phyloP scores from a whole-genome alignment of 768 basidiomycete species.

The Tephrocybe rancida region DNA sequence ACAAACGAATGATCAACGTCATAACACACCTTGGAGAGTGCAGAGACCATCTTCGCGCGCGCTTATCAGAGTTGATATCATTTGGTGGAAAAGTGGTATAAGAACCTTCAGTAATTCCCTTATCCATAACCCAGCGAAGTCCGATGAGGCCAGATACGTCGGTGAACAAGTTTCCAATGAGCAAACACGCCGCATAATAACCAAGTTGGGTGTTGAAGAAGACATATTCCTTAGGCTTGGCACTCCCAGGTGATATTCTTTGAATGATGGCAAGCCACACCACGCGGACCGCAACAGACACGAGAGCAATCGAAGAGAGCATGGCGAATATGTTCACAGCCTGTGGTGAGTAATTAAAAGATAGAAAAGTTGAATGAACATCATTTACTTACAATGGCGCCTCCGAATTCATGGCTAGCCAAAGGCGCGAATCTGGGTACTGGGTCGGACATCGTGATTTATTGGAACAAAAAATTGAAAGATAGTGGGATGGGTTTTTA shows the following conservation, averaged over 20 bases:
- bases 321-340: constrained; percentile 55
- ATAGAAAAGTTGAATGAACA: neutral
- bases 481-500: constrained; percentile 10
- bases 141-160: constrained; percentile 56
- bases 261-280: constrained; percentile 46
- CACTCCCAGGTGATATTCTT: constrained; percentile 24
- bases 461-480: constrained; percentile 3
- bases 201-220: constrained; percentile 78
- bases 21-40: constrained; percentile 55
- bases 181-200: constrained; percentile 64
- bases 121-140: constrained; percentile 47
- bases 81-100: constrained; percentile 13
- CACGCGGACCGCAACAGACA: constrained; percentile 49
- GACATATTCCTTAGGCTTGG: constrained; percentile 46
- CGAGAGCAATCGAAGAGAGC: constrained; percentile 54
- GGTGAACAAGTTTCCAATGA: constrained; percentile 59
- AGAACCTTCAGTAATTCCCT: constrained; percentile 51
- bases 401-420: constrained; percentile 32
- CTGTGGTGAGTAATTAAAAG: constrained; percentile 21
- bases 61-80: neutral
- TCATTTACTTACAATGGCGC: constrained; percentile 42
- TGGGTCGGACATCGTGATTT: constrained; percentile 16
- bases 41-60: constrained; percentile 46
- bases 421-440: constrained; percentile 33
- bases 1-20: neutral